Base-by-base conservation (phyloP, 208 protist species). In the Crithidia expoeki region DNA sequence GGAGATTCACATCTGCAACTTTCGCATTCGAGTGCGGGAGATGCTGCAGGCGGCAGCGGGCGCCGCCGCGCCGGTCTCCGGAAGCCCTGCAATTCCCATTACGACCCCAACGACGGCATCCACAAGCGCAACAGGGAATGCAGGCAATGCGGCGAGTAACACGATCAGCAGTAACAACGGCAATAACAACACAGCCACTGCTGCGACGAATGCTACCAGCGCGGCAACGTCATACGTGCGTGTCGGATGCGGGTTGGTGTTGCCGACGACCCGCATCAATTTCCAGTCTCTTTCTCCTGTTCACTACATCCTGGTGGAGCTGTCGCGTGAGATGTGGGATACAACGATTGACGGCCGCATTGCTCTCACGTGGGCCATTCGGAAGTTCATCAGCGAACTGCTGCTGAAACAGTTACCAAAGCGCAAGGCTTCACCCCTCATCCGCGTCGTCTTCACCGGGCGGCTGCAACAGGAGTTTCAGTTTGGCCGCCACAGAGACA, bases 261-360 rank as follows among this genome's bases (percentile, higher is more conserved):
- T 85, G n/a, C 64, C 81, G 1, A 59, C 60, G 12, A 96, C 91
- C 0, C 63, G 72, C 32, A 76, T 94, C 34, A 96, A 94, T 75
- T 96, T 94, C 49, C 76, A 79, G 42, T 94, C 91, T 0, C 80
- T 90, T 49, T 96, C 91, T 0, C 81, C 88, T 9, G 74, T 92
- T 21, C 77, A 94, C 78, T 90, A 88, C 80, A 53, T 96, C 34
- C 67, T 94, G 19, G 42, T 96, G 6, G 88, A 96, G 77, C 79
- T 96, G 19, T 71, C 86, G 38, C 51, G 74, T 7, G 86, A 96
- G 64, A 96, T 96, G 91, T 96, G 91, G 89, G 75, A 85, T 65
- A 81, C 84, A 17, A 90, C 88, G 14, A 65, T 92, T 23, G 91
- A 96, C 62, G 91, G 91, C 38, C 78, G 86, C 56, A 86, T 93